Base-by-base conservation (phyloP, 164 flowering plant species). In the Cinnamomum chago region DNA sequence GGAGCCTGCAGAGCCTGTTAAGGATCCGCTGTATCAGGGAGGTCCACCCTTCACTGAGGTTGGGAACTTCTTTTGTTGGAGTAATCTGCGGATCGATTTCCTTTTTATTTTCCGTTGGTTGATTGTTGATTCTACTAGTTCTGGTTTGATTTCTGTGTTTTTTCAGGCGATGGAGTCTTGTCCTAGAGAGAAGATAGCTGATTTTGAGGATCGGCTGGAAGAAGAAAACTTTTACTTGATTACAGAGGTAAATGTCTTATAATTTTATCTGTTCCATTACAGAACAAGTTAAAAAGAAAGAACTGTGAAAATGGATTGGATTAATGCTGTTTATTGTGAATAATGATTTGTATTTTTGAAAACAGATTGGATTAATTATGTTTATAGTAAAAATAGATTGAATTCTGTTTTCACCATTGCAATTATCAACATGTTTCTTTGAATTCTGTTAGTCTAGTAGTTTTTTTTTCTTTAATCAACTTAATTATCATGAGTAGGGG, bases 141-240 rank as follows among this genome's bases (percentile, higher is more conserved):
- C 64, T n/a, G 11, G 30, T 58, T 50, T 65, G 18, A n/a, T 35
- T 77, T 12, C 1, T 55, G 65, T 72, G 50, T 68, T 78, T 4
- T 20, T 69, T 71, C 5, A 96, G 98, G 97, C 86, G 52, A 92
- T 96, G 97, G 90, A 85, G 40, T 88, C 97, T 25, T 91, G 93
- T 81, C 97, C 98, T 17, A 94, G 78, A 80, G 85, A 73, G 64
- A 74, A 88, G 13, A 80, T 85, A 28, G 71, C 72, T 5, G 82
- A 88, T 75, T 79, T 89, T 2, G 81, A 90, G 77, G 88, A 88
- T 64, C 68, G 73, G 40, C 83, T 96, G 25, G 74, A 72, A 62
- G 97, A 96, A 82, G 98, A 96, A 75, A 92, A 94, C 73, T 82
- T 92, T 73, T 91, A 91, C 81, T 82, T 96, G 77, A 82, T 69